A percentile compares a stretch with the other conserved stretches of the same genome.
These are phyloP conservation scores for Athelia psychrophila DNA, from an alignment of 1,284 basidiomycete genomes.

Conservation along the genomic window DNA sequence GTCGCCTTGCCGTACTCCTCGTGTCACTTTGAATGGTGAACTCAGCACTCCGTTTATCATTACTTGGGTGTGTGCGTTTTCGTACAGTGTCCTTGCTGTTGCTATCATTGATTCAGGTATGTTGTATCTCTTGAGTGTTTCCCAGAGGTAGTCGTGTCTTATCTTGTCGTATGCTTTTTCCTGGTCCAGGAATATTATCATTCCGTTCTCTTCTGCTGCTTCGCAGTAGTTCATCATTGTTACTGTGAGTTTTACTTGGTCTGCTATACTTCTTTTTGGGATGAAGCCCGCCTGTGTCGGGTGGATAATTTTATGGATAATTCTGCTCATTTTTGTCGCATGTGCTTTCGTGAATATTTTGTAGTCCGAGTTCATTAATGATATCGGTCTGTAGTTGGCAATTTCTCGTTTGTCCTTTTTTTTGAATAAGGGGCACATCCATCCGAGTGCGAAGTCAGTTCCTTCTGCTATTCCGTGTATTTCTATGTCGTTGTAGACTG, in stretches of 20 bases:
- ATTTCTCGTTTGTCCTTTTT: conserved; percentile 13
- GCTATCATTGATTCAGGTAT: conserved; percentile 1
- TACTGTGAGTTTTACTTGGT: conserved; percentile 27
- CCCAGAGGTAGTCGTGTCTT: conserved; percentile 9
- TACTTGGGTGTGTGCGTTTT: conserved; percentile 5
- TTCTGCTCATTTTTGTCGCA: conserved; percentile 13
- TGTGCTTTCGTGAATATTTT: conserved; percentile 14
- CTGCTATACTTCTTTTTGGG: conserved; percentile 21
- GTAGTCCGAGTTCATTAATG: conserved; percentile 16
- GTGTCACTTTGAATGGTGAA: conserved; percentile 1
- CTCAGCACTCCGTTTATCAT: conserved; percentile 10
- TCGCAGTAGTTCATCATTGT: conserved; percentile 24
- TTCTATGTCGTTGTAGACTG: conserved; percentile 11
- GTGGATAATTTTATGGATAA: conserved; percentile 19
- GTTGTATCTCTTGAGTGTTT: not conserved
- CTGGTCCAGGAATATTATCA: conserved; percentile 32
- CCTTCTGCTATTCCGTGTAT: conserved; percentile 1
- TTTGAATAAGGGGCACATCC: conserved; percentile 17
- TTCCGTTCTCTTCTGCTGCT: conserved; percentile 20
- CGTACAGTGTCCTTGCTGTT: conserved; percentile 5
- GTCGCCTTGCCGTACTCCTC: conserved; percentile 11
- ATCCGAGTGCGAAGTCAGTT: conserved; percentile 4
- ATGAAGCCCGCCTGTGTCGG: conserved; percentile 34
- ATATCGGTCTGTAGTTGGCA: conserved; percentile 14
- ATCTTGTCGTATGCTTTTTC: conserved; percentile 36